These are phyloP conservation scores for Emericellopsis atlantica DNA, from an alignment of 2,329 filamentous ascomycete species.

Conservation along the genomic window DNA sequence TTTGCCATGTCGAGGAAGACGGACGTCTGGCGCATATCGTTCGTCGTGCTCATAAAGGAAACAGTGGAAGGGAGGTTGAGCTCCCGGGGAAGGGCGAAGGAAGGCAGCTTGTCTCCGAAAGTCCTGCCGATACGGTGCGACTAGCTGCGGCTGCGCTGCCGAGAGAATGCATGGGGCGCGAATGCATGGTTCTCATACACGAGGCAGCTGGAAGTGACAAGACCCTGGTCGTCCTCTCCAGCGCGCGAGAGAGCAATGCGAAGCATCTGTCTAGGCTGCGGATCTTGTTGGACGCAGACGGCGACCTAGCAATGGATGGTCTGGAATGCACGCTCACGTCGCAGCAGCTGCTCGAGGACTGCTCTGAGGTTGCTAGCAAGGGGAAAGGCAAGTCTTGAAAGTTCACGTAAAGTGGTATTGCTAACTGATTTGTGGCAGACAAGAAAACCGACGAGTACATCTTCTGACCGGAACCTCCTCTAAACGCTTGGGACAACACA, in stretches of 20 bases:
- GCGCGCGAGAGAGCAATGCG: not conserved
- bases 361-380: no score
- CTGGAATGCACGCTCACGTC: no score
- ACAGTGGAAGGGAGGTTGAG: not conserved
- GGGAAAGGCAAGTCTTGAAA: no score
- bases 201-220: not conserved
- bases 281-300: not conserved
- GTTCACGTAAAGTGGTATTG: no score
- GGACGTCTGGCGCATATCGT: not conserved
- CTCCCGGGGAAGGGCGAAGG: not conserved
- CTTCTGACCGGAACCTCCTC: no score
- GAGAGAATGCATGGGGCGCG: not conserved
- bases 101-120: not conserved
- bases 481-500: no score
- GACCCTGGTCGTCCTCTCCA: not conserved
- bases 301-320: no score
- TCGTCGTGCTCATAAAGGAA: not conserved
- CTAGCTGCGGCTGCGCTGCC: not conserved
- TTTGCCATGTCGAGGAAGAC: constrained; percentile 2
- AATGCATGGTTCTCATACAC: not conserved
- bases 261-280: not conserved
- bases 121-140: not conserved
- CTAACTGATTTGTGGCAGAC: no score
- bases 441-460: no score
- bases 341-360: no score